Percentiles rank a stretch among this genome's conserved stretches.
phyloP scores from a whole-genome alignment of 352 stramenopile genomes.

The Phytopythium oedochilum region DNA sequence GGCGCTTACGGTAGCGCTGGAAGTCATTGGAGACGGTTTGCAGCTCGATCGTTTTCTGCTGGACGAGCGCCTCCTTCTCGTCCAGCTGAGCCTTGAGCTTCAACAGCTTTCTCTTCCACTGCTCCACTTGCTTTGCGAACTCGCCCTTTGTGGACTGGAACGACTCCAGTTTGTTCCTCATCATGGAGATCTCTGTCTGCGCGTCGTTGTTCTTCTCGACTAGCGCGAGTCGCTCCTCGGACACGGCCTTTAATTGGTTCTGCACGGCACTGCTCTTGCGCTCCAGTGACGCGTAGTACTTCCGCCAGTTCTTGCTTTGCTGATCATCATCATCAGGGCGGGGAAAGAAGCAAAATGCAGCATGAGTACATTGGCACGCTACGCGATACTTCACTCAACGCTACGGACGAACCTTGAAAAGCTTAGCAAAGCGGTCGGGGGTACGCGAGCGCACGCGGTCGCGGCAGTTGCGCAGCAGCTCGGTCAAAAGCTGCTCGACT shows the following conservation, averaged over 20 bases:
- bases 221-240: conserved; percentile 30
- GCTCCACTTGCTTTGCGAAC: conserved; percentile 25
- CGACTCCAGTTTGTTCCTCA: conserved; percentile 19
- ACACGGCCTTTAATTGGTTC: conserved; percentile 24
- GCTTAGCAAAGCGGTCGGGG: conserved; percentile 42
- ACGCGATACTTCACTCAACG: no score
- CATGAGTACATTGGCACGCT: no score
- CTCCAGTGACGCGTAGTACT: conserved; percentile 63
- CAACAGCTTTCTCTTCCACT: conserved; percentile 52
- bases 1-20: conserved; percentile 19
- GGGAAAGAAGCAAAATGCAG: background rate
- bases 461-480: conserved; percentile 50
- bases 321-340: background rate
- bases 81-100: conserved; percentile 45
- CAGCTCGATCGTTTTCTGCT: conserved; percentile 23
- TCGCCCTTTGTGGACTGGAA: conserved; percentile 21
- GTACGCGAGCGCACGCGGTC: conserved; percentile 38
- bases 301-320: conserved; percentile 72
- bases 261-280: conserved; percentile 25
- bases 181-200: conserved; percentile 11
- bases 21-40: conserved; percentile 23
- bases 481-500: conserved; percentile 65
- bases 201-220: conserved; percentile 18
- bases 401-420: conserved; percentile 44
- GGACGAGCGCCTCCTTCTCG: conserved; percentile 32